A percentile compares a stretch with the other conserved stretches of the same genome.
Conservation (phyloP, 371 early-diverging fungal genomes). For the Mortierella sp. region DNA sequence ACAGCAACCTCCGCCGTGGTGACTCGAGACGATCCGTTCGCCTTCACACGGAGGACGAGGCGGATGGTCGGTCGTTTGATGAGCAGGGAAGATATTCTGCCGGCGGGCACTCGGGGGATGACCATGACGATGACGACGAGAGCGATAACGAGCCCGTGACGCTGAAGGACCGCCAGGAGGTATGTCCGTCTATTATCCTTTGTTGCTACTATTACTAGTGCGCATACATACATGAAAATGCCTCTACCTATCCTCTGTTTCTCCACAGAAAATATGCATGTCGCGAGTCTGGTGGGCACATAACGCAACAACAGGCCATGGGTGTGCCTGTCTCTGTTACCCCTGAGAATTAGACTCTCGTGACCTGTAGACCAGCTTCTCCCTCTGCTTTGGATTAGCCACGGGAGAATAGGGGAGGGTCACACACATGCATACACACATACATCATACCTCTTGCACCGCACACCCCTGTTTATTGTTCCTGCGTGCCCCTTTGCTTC, state of each 20-base stretch:
- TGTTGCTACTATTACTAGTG: not conserved
- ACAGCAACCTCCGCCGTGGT: conserved; percentile 32
- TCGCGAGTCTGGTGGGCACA: not conserved
- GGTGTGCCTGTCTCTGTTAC: not conserved
- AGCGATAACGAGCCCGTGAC: conserved; percentile 69
- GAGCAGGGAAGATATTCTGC: conserved; percentile 26
- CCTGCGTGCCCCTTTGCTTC: conserved; percentile 18
- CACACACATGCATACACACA: not conserved
- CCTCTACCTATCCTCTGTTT: conserved; percentile 10
- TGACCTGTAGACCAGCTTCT: not conserved
- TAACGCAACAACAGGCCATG: not conserved
- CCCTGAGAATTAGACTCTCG: conserved; percentile 17
- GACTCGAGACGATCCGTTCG: conserved; percentile 48
- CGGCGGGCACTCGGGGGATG: conserved; percentile 28
- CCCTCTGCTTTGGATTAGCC: conserved; percentile 1
- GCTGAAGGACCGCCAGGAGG: conserved; percentile 78
- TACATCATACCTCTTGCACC: not conserved
- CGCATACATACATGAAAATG: not conserved
- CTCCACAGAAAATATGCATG: not conserved
- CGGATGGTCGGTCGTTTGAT: conserved; percentile 39
- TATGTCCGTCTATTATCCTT: conserved; percentile 28
- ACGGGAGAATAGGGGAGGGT: not conserved
- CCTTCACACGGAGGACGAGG: conserved; percentile 40
- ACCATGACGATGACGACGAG: conserved; percentile 59
- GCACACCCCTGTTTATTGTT: conserved; percentile 2